A percentile compares a stretch with the other conserved stretches of the same genome.
Evolutionary conservation across 2,329 filamentous ascomycete genomes (phyloP).

Genomic region (Cordyceps farinosa): DNA sequence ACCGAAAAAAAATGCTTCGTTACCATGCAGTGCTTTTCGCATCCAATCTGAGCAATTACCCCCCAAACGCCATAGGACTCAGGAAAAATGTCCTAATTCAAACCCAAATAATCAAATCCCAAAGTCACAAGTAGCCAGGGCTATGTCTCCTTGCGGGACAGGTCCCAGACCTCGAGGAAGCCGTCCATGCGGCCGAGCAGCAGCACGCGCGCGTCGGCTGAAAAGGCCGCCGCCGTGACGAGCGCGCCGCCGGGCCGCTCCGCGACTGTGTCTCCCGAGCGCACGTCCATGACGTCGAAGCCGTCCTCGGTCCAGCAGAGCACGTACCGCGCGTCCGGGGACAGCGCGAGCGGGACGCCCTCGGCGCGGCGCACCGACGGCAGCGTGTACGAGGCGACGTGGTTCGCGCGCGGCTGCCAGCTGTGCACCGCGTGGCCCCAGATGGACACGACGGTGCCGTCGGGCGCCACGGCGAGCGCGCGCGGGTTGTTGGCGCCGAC

Average conservation of each 20-base stretch:
- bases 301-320: constrained; percentile 39
- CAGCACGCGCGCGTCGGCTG: constrained; percentile 28
- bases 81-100: neutral
- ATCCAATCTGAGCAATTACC: constrained; percentile 1
- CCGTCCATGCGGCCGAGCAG: constrained; percentile 35
- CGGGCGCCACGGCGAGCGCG: constrained; percentile 31
- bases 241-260: constrained; percentile 25
- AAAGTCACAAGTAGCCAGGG: neutral
- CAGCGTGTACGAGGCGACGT: constrained; percentile 36
- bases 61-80: neutral
- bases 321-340: constrained; percentile 36
- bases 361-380: constrained; percentile 32
- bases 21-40: neutral
- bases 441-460: constrained; percentile 36
- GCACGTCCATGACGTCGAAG: constrained; percentile 39
- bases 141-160: constrained; percentile 17
- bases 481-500: constrained; percentile 28
- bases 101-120: neutral
- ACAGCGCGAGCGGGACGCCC: constrained; percentile 40
- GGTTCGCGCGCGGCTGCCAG: constrained; percentile 33
- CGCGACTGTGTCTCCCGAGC: constrained; percentile 32
- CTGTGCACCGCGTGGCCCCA: constrained; percentile 38
- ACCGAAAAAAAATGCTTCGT: constrained; percentile 3
- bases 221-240: constrained; percentile 37
- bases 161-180: constrained; percentile 33